Evolutionary conservation across 805 yeast genomes (phyloP), one percentile per base, ranked within the genome.

Genomic region (Saturnispora saitoi): DNA sequence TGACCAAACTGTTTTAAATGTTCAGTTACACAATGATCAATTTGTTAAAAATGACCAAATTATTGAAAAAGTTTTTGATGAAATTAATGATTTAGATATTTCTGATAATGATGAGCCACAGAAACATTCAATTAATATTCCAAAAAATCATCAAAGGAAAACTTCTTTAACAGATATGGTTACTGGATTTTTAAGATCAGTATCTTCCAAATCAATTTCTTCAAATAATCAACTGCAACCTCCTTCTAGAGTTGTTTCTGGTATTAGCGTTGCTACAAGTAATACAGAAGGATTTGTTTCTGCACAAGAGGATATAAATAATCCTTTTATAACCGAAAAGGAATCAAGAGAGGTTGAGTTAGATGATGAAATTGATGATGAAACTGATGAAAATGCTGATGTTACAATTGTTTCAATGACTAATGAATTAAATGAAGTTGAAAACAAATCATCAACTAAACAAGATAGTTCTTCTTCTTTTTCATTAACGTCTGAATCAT

Each of bases 201-300:
- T 59, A 41, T 53, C 61, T 14, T 43, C 54, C n/a, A 45, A 32
- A 38, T 51, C 56, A n/a, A 45, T 55, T 11, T 43, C 58, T 6
- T 48, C 45, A 14, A 14, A n/a, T 14, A 44, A 51, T 2, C 38
- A 20, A 45, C 31, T n/a, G 20, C 48, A 14, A 20, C 28, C 43
- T n/a, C 39, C 44, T 8, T 24, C 40, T 10, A 54, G 65, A 45
- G 52, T 56, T 15, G 51, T 56, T 15, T 62, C 66, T 8, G 34
- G 50, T 19, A 63, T 60, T 40, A 54, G 55, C 28, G 52, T 45
- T 32, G 51, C 62, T 7, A 60, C 62, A 9, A 56, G 66, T 8
- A 45, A 53, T 28, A 57, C 56, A 7, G 68, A 63, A 20, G 67
- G 61, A 29, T 64, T 64, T 52, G 59, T 63, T 32, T 63, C 68